Conservation (phyloP, 2,329 filamentous ascomycete species). For the Lasiodiplodia sp. region DNA sequence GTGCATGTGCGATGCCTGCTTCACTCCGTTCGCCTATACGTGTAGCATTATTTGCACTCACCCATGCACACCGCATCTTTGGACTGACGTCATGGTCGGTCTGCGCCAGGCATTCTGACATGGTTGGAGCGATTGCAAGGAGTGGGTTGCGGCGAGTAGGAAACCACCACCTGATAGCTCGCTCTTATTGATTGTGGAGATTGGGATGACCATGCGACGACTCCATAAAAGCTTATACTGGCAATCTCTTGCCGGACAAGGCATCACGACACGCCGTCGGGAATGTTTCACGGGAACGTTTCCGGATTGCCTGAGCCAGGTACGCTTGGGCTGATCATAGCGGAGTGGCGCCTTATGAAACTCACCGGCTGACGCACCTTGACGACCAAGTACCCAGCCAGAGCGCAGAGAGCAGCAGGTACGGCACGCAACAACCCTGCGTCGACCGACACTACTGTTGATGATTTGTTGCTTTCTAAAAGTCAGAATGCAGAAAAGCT, state of each 20-base stretch:
- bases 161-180: not conserved
- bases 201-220: not conserved
- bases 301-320: not conserved
- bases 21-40: slow-evolving; percentile 5
- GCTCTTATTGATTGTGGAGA: not conserved
- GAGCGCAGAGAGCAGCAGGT: not conserved
- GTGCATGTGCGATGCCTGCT: not conserved
- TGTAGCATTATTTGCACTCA: slow-evolving; percentile 12
- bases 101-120: not conserved
- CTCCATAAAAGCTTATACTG: not conserved
- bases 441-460: not conserved
- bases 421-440: not conserved
- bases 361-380: not conserved
- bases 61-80: slow-evolving; percentile 19
- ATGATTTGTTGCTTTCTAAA: not conserved
- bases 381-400: not conserved
- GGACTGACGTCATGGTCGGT: slow-evolving; percentile 13
- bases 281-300: not conserved
- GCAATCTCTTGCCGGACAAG: not conserved
- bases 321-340: not conserved
- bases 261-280: not conserved
- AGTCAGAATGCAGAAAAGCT: slow-evolving; percentile 5
- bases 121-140: slow-evolving; percentile 1
- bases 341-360: slow-evolving; percentile 19
- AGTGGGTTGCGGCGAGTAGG: not conserved